Conservation (phyloP, 352 stramenopile species). For the Plasmopara halstedii region DNA sequence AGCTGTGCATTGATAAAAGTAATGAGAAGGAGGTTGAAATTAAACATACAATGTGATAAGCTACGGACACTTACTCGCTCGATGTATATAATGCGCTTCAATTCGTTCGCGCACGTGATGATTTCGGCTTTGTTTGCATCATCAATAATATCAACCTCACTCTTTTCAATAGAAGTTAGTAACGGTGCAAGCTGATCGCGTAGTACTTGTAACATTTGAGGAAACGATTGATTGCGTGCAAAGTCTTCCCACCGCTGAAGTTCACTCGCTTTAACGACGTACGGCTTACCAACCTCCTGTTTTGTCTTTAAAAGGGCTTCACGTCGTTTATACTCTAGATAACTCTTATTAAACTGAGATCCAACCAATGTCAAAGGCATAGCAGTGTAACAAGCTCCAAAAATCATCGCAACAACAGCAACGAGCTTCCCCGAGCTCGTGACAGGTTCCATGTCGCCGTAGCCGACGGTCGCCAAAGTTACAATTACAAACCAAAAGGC, state of each 20-base stretch:
- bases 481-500: conserved; percentile 84
- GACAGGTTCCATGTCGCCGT: conserved; percentile 71
- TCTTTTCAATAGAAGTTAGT: conserved; percentile 35
- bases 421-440: conserved; percentile 62
- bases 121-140: conserved; percentile 33
- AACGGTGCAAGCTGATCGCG: conserved; percentile 32
- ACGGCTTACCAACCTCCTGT: conserved; percentile 59
- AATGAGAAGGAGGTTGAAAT: too few species aligned
- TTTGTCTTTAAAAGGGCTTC: conserved; percentile 66
- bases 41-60: background rate
- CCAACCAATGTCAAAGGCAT: conserved; percentile 76
- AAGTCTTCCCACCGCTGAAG: conserved; percentile 46
- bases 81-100: conserved; percentile 41
- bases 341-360: conserved; percentile 79
- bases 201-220: conserved; percentile 30
- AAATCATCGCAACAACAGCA: conserved; percentile 70
- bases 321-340: conserved; percentile 67
- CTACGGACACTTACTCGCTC: conserved; percentile 26
- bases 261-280: conserved; percentile 35
- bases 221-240: conserved; percentile 39
- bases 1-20: too few species aligned
- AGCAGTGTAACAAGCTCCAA: conserved; percentile 72
- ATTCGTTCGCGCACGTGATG: conserved; percentile 23
- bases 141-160: conserved; percentile 38
- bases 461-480: conserved; percentile 61